Percentiles rank a stretch among this genome's conserved stretches.
Conservation (phyloP, 257 asterid genomes). For the Solanum arcanum region DNA sequence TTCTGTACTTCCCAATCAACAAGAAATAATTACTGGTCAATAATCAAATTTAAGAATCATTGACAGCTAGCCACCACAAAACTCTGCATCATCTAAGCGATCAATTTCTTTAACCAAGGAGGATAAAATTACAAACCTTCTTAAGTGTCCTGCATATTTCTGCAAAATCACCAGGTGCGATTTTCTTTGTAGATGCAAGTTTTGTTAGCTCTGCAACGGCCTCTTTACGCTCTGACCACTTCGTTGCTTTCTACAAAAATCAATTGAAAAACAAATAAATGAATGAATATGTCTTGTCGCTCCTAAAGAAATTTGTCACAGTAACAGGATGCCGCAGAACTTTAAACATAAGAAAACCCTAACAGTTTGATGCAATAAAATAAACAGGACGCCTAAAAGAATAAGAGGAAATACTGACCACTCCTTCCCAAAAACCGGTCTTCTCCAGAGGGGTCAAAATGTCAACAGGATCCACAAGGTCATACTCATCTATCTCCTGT, state of each 20-base stretch:
- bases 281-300: background rate
- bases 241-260: slow-evolving; percentile 72
- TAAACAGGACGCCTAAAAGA: background rate
- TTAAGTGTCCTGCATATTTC: slow-evolving; percentile 93
- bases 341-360: background rate
- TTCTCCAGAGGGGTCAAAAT: slow-evolving; percentile 89
- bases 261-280: slow-evolving; percentile 11
- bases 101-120: background rate
- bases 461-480: slow-evolving; percentile 98
- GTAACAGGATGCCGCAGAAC: background rate
- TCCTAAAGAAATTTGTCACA: background rate
- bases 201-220: slow-evolving; percentile 95
- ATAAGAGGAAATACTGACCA: slow-evolving; percentile 40
- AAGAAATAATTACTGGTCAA: background rate
- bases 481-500: slow-evolving; percentile 95
- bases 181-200: slow-evolving; percentile 90
- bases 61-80: background rate
- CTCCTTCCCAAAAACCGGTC: slow-evolving; percentile 99
- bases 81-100: background rate
- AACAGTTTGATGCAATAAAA: background rate
- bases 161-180: slow-evolving; percentile 94
- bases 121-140: slow-evolving; percentile 37
- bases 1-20: background rate
- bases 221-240: slow-evolving; percentile 98
- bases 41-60: background rate